A percentile compares a stretch with the other conserved stretches of the same genome.
Conservation (phyloP, 1,284 basidiomycete genomes). For the Cutaneotrichosporon cavernicola region DNA sequence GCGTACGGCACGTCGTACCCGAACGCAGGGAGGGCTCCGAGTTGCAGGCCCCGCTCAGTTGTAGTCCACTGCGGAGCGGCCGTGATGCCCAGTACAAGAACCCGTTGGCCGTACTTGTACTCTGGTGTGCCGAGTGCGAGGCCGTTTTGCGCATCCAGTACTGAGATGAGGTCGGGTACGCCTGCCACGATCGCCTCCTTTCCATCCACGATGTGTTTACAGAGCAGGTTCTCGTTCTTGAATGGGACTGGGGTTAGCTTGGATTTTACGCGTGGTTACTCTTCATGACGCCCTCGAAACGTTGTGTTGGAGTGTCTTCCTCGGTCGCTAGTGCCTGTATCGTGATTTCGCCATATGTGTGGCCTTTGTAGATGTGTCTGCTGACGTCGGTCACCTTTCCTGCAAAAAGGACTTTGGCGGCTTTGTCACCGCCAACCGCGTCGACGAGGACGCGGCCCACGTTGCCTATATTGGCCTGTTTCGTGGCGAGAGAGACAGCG, state of each 20-base stretch:
- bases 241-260: slow-evolving; percentile 53
- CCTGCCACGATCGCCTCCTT: slow-evolving; percentile 47
- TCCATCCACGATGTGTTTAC: slow-evolving; percentile 53
- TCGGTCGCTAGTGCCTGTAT: slow-evolving; percentile 56
- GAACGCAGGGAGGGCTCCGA: slow-evolving; percentile 37
- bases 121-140: slow-evolving; percentile 59
- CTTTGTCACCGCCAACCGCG: slow-evolving; percentile 58
- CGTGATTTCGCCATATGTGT: slow-evolving; percentile 58
- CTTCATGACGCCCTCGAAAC: slow-evolving; percentile 4
- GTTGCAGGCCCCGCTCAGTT: slow-evolving; percentile 57
- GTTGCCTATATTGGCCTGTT: slow-evolving; percentile 48
- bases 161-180: slow-evolving; percentile 62
- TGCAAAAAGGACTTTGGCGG: slow-evolving; percentile 59
- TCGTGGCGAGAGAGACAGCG: slow-evolving; percentile 54
- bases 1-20: slow-evolving; percentile 40
- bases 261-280: neutral
- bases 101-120: slow-evolving; percentile 61
- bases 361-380: slow-evolving; percentile 57
- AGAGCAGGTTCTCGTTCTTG: slow-evolving; percentile 62
- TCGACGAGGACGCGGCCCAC: slow-evolving; percentile 53
- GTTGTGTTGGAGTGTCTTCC: no score
- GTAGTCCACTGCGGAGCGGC: slow-evolving; percentile 62
- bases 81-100: slow-evolving; percentile 61
- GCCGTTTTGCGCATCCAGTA: slow-evolving; percentile 61
- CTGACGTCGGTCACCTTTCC: slow-evolving; percentile 60